These are phyloP conservation scores for Arabidopsis hybrid DNA, from an alignment of 441 rosid genomes.

Conservation along the genomic window DNA sequence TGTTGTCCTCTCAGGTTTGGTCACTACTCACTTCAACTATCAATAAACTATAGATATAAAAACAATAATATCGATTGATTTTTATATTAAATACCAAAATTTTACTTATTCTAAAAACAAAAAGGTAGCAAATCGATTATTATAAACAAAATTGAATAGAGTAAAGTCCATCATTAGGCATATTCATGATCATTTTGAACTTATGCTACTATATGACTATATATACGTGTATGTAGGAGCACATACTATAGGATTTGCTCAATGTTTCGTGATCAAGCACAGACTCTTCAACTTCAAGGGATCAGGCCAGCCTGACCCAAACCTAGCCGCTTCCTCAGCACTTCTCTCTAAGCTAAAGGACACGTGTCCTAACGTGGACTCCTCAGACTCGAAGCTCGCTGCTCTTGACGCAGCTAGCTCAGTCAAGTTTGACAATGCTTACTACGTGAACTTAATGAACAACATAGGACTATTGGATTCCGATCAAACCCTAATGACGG, in stretches of 20 bases:
- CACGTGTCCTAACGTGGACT: conserved; percentile 64
- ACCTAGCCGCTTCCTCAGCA: conserved; percentile 55
- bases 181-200: conserved; percentile 4
- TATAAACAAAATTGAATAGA: not conserved
- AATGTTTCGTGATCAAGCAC: conserved; percentile 77
- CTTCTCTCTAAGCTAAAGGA: conserved; percentile 51
- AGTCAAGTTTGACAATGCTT: conserved; percentile 62
- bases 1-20: conserved; percentile 84
- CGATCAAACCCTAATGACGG: conserved; percentile 61
- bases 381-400: conserved; percentile 66
- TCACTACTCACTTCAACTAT: conserved; percentile 5
- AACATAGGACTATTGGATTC: conserved; percentile 67
- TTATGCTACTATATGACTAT: not conserved
- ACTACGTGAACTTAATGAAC: conserved; percentile 58
- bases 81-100: not conserved
- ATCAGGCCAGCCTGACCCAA: conserved; percentile 78
- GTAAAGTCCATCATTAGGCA: not conserved
- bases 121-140: not conserved
- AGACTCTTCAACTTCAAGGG: conserved; percentile 75
- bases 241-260: conserved; percentile 86
- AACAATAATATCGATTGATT: not conserved
- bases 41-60: not conserved
- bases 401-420: conserved; percentile 60
- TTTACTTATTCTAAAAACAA: not conserved
- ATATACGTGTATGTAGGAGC: conserved; percentile 56